Percentiles rank a stretch among this genome's conserved stretches.
phyloP scores from a whole-genome alignment of 192 early-diverging fungal species.

The Coemansia sp. region DNA sequence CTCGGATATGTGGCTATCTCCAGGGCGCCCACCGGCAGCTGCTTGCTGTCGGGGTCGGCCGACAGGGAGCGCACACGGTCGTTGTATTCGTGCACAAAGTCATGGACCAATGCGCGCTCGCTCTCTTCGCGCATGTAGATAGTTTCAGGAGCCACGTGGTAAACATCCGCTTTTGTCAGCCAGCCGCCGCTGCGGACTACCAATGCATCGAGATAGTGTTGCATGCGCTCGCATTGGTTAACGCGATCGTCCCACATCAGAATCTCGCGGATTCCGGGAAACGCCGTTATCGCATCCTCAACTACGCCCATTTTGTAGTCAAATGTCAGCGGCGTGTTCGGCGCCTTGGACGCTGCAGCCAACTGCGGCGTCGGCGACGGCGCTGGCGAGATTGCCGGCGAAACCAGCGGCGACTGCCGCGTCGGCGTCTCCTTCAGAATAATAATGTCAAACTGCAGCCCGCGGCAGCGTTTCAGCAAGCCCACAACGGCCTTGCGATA shows the following conservation, averaged over 20 bases:
- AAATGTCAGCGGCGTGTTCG: slow-evolving; percentile 53
- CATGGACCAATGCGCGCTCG: slow-evolving; percentile 30
- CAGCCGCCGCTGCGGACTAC: slow-evolving; percentile 17
- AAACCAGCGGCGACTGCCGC: slow-evolving; percentile 29
- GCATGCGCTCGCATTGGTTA: slow-evolving; percentile 49
- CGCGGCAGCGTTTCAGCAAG: slow-evolving; percentile 24
- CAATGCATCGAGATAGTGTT: slow-evolving; percentile 38
- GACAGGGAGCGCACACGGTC: slow-evolving; percentile 10
- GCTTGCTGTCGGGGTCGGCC: neutral
- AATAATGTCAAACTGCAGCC: slow-evolving; percentile 55
- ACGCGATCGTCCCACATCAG: slow-evolving; percentile 59
- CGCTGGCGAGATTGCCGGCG: neutral
- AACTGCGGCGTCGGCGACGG: slow-evolving; percentile 1
- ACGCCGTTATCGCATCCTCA: slow-evolving; percentile 51
- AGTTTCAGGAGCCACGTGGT: slow-evolving; percentile 42
- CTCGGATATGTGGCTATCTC: slow-evolving; percentile 11
- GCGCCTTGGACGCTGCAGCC: slow-evolving; percentile 4
- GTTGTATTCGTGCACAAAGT: slow-evolving; percentile 42
- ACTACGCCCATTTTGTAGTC: slow-evolving; percentile 59
- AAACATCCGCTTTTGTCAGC: slow-evolving; percentile 22
- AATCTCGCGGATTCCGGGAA: slow-evolving; percentile 48
- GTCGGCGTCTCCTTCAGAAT: slow-evolving; percentile 53
- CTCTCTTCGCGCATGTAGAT: slow-evolving; percentile 37
- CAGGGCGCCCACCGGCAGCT: slow-evolving; percentile 27
- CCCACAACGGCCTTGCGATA: slow-evolving; percentile 45